phyloP scores from a whole-genome alignment of 805 yeast genomes.

The Torulaspora franciscae region DNA sequence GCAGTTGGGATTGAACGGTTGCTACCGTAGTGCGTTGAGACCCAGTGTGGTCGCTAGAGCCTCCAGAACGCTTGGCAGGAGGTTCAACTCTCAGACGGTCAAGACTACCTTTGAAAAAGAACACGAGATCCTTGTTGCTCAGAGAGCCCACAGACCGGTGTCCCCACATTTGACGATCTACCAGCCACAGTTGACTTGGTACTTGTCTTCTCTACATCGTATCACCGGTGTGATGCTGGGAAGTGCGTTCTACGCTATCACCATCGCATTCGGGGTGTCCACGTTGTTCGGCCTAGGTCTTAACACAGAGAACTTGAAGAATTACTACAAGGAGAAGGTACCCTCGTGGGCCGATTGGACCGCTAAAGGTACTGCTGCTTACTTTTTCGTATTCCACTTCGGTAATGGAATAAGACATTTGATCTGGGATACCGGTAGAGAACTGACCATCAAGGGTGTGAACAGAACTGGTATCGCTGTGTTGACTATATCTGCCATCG shows the following conservation, averaged over 20 bases:
- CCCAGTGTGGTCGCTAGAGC: conserved; percentile 13
- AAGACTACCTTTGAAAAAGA: conserved; percentile 45
- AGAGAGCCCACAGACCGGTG: conserved; percentile 81
- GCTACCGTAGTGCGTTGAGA: conserved; percentile 8
- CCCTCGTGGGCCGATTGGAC: conserved; percentile 59
- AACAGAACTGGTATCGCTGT: conserved; percentile 88
- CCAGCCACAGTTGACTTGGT: conserved; percentile 85
- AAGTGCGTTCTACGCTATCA: conserved; percentile 69
- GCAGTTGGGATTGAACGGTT: conserved; percentile 17
- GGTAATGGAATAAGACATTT: conserved; percentile 90
- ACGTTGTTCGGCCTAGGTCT: conserved; percentile 53
- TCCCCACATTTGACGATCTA: conserved; percentile 90
- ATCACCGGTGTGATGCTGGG: conserved; percentile 82
- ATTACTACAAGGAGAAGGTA: conserved; percentile 48
- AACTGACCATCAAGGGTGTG: conserved; percentile 79
- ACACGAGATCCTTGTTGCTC: conserved; percentile 65
- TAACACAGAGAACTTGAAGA: conserved; percentile 35
- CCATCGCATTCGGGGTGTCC: conserved; percentile 68
- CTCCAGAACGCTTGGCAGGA: conserved; percentile 10
- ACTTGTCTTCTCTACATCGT: conserved; percentile 78
- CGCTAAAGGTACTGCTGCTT: conserved; percentile 65
- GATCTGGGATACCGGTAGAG: conserved; percentile 85
- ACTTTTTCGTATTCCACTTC: conserved; percentile 83
- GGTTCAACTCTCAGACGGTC: conserved; percentile 11
- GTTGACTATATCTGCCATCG: conserved; percentile 52